Evolutionary conservation across 78 protist species (phyloP), one percentile per base, ranked within the genome.

Genomic region (Dictyostelium intermedium): DNA sequence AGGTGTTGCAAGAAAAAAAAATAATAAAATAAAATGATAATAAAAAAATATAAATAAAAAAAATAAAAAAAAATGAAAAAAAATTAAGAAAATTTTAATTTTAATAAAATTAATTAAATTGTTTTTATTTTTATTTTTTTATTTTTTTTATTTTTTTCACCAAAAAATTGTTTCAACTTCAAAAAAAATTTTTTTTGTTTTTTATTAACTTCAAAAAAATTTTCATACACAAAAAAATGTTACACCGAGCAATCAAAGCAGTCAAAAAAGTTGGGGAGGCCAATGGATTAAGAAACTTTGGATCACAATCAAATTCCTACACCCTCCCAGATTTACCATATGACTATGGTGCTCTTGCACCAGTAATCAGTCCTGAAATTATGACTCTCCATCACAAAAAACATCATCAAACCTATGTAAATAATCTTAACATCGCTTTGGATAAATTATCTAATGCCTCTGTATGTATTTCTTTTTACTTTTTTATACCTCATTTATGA

Each of bases 311-410:
- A 10, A 74, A 11, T 16, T 37, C 91, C 2, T 84, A 74, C 70
- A 63, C 96, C 30, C 96, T 98, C 9, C 99, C 99, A 16, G 97
- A 96, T 78, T 95, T 98, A 10, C 96, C 98, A 25, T 98, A 98
- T 72, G 98, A 96, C 94, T 86, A 91, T 82, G 81, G 81, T 30
- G 99, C 97, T 39, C 93, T 98, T 13, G 97, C 96, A 96, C 99
- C 99, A 27, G 92, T 73, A 34, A 85, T 94, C 76, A 50, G 77
- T 84, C 93, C 80, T 30, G 95, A 97, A 61, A 97, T 97, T 94
- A 98, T 98, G 99, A 30, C 66, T 25, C 56, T 98, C 20, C 99
- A 98, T 69, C 97, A 97, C 96, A 2, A 74, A 83, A 96, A 95
- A 93, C 98, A 98, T 72, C 97, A 98, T 77, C 91, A 70, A 63